phyloP scores from a whole-genome alignment of 164 flowering plant species.

The Aristolochia californica region DNA sequence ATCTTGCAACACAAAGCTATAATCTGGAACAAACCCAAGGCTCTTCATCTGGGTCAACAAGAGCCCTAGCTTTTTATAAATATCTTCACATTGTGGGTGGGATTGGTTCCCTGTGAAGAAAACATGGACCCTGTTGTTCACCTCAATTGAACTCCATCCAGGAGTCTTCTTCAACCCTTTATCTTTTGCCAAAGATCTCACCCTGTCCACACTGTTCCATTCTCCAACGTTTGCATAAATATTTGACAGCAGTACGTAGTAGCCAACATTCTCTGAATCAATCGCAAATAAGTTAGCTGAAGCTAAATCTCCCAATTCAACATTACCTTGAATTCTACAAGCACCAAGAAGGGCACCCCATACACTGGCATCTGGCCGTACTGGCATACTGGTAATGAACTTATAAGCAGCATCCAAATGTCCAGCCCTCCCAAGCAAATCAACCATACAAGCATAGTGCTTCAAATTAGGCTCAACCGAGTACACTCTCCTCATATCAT shows the following conservation, averaged over 20 bases:
- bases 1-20: constrained; percentile 60
- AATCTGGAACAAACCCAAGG: constrained; percentile 56
- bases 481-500: too few species aligned
- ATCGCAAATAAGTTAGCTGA: constrained; percentile 38
- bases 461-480: too few species aligned
- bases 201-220: constrained; percentile 45
- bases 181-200: constrained; percentile 45
- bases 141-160: constrained; percentile 66
- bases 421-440: constrained; percentile 59
- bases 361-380: constrained; percentile 45
- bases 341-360: constrained; percentile 71
- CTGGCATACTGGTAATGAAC: constrained; percentile 44
- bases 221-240: constrained; percentile 48
- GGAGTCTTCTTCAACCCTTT: constrained; percentile 61
- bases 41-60: constrained; percentile 42
- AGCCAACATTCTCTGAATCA: constrained; percentile 59
- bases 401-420: constrained; percentile 36
- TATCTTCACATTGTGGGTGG: constrained; percentile 36
- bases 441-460: constrained; percentile 74
- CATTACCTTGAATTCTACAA: constrained; percentile 48
- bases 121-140: constrained; percentile 35
- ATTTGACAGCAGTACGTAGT: constrained; percentile 57
- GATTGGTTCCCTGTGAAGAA: constrained; percentile 53
- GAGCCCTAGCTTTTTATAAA: constrained; percentile 29
- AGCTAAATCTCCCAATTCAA: constrained; percentile 45